Conservation (phyloP, 768 basidiomycete genomes). For the Tylopilus vinaceipallidus region DNA sequence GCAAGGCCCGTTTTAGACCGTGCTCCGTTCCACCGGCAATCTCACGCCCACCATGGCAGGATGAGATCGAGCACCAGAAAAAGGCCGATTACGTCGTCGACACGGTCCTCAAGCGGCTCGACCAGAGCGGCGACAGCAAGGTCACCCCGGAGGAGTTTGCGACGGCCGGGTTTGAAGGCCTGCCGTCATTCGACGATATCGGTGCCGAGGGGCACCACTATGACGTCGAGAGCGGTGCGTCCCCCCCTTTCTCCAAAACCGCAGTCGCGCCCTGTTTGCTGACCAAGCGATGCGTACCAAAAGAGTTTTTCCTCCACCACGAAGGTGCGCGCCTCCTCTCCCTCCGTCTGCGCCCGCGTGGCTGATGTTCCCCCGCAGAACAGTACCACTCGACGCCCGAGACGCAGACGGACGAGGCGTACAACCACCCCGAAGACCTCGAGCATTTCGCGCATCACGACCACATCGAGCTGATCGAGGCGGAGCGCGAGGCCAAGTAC, state of each 20-base stretch:
- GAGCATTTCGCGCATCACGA: conserved; percentile 94
- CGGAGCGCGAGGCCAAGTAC: conserved; percentile 77
- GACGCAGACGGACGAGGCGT: conserved; percentile 94
- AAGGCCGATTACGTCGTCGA: conserved; percentile 80
- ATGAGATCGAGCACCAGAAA: conserved; percentile 73
- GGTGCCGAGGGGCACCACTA: conserved; percentile 95
- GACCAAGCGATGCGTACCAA: too few species aligned
- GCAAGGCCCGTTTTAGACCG: conserved; percentile 33
- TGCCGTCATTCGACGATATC: conserved; percentile 80
- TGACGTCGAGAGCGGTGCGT: conserved; percentile 83
- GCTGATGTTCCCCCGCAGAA: conserved; percentile 44
- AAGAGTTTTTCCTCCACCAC: conserved; percentile 97
- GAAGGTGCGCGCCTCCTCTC: conserved; percentile 60
- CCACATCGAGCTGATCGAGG: conserved; percentile 79
- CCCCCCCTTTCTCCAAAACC: neutral
- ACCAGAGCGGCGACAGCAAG: conserved; percentile 71
- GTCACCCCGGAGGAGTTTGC: conserved; percentile 71
- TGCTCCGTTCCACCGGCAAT: too few species aligned
- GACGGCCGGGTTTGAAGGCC: conserved; percentile 64
- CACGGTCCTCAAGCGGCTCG: conserved; percentile 65
- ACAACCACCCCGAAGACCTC: conserved; percentile 88
- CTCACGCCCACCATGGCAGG: conserved; percentile 36
- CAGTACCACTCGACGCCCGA: conserved; percentile 94
- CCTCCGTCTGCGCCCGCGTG: neutral
- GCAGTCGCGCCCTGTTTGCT: too few species aligned